Percentiles rank a stretch among this genome's conserved stretches.
These are phyloP conservation scores for Kregervanrija delftensis DNA, from an alignment of 805 yeast species.

Conservation along the genomic window DNA sequence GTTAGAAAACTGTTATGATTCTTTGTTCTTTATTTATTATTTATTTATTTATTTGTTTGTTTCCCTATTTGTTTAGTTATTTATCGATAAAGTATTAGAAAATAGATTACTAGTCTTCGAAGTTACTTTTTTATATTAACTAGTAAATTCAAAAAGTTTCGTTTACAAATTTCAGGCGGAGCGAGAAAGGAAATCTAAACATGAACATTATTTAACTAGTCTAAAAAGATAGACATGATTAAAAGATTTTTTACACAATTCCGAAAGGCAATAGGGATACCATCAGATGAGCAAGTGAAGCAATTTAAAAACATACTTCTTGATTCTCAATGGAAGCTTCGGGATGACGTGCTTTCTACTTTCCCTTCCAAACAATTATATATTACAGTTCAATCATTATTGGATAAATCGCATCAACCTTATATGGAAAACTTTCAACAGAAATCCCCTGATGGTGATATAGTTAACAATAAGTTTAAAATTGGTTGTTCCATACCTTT, in stretches of 20 bases:
- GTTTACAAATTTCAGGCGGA: too few relatives aligned
- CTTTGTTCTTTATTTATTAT: slow-evolving; percentile 1
- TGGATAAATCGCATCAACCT: slow-evolving; percentile 4
- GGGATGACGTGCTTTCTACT: slow-evolving; percentile 24
- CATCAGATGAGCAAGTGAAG: slow-evolving; percentile 1
- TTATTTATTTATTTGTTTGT: neutral
- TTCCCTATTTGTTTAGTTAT: neutral
- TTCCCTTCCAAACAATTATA: slow-evolving; percentile 21
- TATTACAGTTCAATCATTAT: slow-evolving; percentile 22
- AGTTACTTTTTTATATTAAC: too few relatives aligned
- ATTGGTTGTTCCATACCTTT: slow-evolving; percentile 24
- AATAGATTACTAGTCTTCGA: too few relatives aligned
- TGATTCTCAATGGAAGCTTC: slow-evolving; percentile 16
- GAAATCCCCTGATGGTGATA: neutral
- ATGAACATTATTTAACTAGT: too few relatives aligned
- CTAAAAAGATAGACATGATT: too few relatives aligned
- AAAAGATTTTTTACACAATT: too few relatives aligned
- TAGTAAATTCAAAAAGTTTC: too few relatives aligned
- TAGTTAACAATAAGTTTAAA: slow-evolving; percentile 9
- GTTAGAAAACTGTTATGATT: slow-evolving; percentile 11
- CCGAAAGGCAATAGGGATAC: too few relatives aligned
- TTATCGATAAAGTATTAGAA: neutral
- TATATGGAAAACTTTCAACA: slow-evolving; percentile 12
- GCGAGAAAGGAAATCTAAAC: too few relatives aligned
- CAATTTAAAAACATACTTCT: slow-evolving; percentile 11